Percentiles rank a stretch among this genome's conserved stretches.
Conservation (phyloP, 805 yeast genomes). For the Torulaspora maleeae region DNA sequence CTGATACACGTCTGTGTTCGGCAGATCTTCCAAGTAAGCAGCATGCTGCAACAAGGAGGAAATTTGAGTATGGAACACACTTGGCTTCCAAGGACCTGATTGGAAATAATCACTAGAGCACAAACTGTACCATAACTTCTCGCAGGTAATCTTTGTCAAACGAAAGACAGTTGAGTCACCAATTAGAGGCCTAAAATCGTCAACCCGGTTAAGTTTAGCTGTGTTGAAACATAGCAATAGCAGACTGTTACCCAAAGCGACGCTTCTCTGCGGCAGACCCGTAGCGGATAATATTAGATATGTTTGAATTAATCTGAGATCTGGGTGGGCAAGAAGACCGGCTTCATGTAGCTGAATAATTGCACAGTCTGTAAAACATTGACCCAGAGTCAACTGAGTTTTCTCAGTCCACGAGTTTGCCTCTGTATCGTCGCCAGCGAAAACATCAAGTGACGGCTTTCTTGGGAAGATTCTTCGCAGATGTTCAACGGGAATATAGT, state of each 20-base stretch:
- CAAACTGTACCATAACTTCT: slow-evolving; percentile 31
- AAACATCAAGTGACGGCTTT: slow-evolving; percentile 7
- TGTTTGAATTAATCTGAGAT: slow-evolving; percentile 27
- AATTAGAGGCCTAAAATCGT: slow-evolving; percentile 21
- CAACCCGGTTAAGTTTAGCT: slow-evolving; percentile 25
- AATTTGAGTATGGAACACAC: slow-evolving; percentile 24
- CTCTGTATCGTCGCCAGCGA: not conserved
- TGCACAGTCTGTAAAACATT: slow-evolving; percentile 18
- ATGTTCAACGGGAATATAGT: slow-evolving; percentile 25
- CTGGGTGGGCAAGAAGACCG: slow-evolving; percentile 24
- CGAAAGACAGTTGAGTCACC: slow-evolving; percentile 24
- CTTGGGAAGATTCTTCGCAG: slow-evolving; percentile 12
- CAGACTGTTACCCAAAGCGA: slow-evolving; percentile 17
- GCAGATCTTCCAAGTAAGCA: slow-evolving; percentile 25
- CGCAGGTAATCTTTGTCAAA: slow-evolving; percentile 22
- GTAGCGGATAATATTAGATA: slow-evolving; percentile 29
- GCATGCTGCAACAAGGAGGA: slow-evolving; percentile 30
- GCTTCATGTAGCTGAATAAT: slow-evolving; percentile 19
- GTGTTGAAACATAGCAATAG: slow-evolving; percentile 25
- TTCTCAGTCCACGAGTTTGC: slow-evolving; percentile 16
- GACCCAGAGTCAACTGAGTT: slow-evolving; percentile 14
- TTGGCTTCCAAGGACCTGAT: slow-evolving; percentile 22
- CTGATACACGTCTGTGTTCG: slow-evolving; percentile 25
- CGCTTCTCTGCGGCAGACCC: slow-evolving; percentile 15
- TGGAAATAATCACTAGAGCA: slow-evolving; percentile 29